Evolutionary conservation across 352 stramenopile species (phyloP), one percentile per base, ranked within the genome.

Genomic region (Globisporangium heterothallicum): DNA sequence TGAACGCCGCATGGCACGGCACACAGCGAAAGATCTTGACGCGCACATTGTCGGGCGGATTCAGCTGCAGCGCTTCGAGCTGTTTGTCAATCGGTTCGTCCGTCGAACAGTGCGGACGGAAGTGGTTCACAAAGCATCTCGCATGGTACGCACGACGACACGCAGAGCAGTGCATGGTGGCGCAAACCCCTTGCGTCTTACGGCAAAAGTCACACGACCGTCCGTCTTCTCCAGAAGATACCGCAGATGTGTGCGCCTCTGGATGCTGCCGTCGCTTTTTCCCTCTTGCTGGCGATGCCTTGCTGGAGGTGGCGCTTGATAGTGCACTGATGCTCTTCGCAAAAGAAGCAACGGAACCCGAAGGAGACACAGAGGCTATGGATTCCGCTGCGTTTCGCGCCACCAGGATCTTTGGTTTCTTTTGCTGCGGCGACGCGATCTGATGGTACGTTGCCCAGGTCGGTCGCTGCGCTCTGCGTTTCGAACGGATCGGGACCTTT

Each of bases 131-230:
- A 16, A 80, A 58, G 40, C 72, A 84, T 40, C 72, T 53, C 7
- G 68, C 48, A 46, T 84, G 72, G 42, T 84, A 84, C 43, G 58
- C 56, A 6, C 72, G 72, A 24, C 56, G 52, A 29, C 72, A 84
- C 1, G 47, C 40, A 2, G 47, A 55, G 61, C 72, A 84, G 60
- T 69, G 45, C 61, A 78, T 57, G 27, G 70, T 30, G 19, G 59
- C 54, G 46, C 67, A 74, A 35, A 74, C 51, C 26, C 76, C 68
- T 6, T 53, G 47, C 6, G 44, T 25, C 27, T 65, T 65, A 14
- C 52, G 66, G 54, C 72, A 84, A 32, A 78, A 80, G 18, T 78
- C 70, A n/a, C 72, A 83, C 27, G 12, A 14, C 3, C 72, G 69
- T 3, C 19, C 40, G 13, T 53, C 6, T 8, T 53, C 6, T 8